Base-by-base conservation (phyloP, 257 asterid species). In the Mentha longifolia region DNA sequence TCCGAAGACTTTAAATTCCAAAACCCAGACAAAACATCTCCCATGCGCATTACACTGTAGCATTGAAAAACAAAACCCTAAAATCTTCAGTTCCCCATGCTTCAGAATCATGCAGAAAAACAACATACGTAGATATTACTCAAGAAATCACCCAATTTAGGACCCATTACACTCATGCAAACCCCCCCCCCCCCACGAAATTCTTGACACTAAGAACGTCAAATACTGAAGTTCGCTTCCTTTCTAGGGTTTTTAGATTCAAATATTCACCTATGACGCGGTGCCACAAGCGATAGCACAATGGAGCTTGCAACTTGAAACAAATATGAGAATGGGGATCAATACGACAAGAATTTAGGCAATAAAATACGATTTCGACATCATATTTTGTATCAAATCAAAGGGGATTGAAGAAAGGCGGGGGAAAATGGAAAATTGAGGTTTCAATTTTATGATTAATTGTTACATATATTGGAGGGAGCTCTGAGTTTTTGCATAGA, bases 11-110 rank as follows among this genome's bases (percentile, higher is more conserved):
- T 76, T 58, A 79, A 50, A 77, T 73, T 74, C 83, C 84, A 77
- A 79, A 82, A 78, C 89, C 83, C 85, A 68, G 86, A 67, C 82
- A 77, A 62, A 78, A 77, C 81, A 88, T 70, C 86, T 67, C 90
- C 92, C 89, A 84, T 81, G 82, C 85, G 86, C 80, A 86, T 84
- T 83, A 75, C 88, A 85, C 91, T 91, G 91, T 78, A 70, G 66
- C 88, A 84, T 81, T 65, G 68, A 72, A 65, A 75, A 67, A 72
- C 73, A 78, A 76, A 81, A 75, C 68, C 72, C 81, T 79, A 65
- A 68, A 35, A 61, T 70, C 15, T 61, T 57, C 19, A 76, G 68
- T 59, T 50, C 68, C 51, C 41, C 45, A 62, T 75, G 76, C 81
- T 83, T 42, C 78, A 51, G 30, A 70, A 74, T 31, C n/a, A 71